Base-by-base conservation (phyloP, 78 protist genomes). In the Polysphondylium violaceum region DNA sequence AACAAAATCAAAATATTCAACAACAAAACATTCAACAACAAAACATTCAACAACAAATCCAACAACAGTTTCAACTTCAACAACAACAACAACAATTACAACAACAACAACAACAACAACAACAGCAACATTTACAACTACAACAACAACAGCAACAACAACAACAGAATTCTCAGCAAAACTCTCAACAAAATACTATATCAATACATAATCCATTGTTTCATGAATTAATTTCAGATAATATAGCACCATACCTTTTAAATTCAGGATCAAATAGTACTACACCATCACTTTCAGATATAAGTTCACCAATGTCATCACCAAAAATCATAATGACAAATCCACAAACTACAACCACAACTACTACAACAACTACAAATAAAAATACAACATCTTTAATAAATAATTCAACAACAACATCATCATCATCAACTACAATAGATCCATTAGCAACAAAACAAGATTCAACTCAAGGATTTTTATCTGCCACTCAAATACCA, bases 71-170 rank as follows among this genome's bases (percentile, higher is more conserved):
- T 33, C 31, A 33, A 61, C 69, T n/a, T n/a, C n/a, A n/a, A n/a
- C n/a, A n/a, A n/a, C n/a, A n/a, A n/a, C n/a, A n/a, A n/a, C n/a
- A 61, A 61, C 69, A 61, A 25, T 31, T 61, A 61, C 69, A 61
- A 61, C 69, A 61, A 61, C 35, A 33, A 29, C 69, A 61, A 31
- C 69, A 61, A 61, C 36, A 33, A 25, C 69, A 61, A 17, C 69
- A 61, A 61, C 31, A 33, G 31, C 69, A 61, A 16, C 69, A 61
- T 33, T 61, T 61, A 58, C n/a, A 58, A 27, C 64, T 23, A 60
- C 68, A n/a, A 60, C 25, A 31, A 31, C 68, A 60, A 60, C 23
- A 19, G 31, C 44, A 35, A 36, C 72, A 29, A 61, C 69, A 61
- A 61, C 69, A 61, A 53, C 21, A 3, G 21, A 53, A 14, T 9